Evolutionary conservation across 192 early-diverging fungal genomes (phyloP), one percentile per base, ranked within the genome.

Genomic region (Rhizophlyctis rosea): DNA sequence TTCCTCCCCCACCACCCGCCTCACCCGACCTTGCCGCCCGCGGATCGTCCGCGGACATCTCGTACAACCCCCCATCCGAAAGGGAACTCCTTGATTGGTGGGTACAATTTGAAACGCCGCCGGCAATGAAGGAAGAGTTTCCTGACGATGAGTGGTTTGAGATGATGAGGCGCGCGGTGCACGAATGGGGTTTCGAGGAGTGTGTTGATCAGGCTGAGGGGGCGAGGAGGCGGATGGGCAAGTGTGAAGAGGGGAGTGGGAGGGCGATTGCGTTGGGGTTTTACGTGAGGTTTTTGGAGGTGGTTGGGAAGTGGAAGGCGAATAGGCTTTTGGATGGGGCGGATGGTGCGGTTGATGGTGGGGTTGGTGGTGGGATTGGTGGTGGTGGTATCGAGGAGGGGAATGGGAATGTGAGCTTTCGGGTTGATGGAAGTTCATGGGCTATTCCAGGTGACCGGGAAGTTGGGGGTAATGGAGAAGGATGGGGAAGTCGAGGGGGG

Each of bases 111-210:
- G n/a, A n/a, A n/a, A n/a, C 50, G 16, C 16, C 25, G 24, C 14
- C 24, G 23, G 16, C 11, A 25, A 7, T 57, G 4, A 54, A 47
- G 14, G 27, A 18, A 0, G 70, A 58, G 3, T 61, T 67, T 11
- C 53, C 59, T 21, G 67, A 44, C 5, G n/a, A 2, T 5, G 24
- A 31, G 23, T n/a, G n/a, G n/a, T n/a, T n/a, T n/a, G 44, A 28
- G 57, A 25, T 61, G 29, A 44, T 44, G 39, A 44, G 39, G 18
- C 39, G 39, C 18, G 39, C 50, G 23, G 7, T 52, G 23, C 24
- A 14, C 24, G 50, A 52, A 9, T 23, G 14, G 50, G 50, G 23
- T 52, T 7, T 14, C n/a, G 50, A 52, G 5, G 50, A 52, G 24
- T 7, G 7, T 52, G 50, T 14, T 7, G n/a, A 14, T 24, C 50